Conservation (phyloP, 305 asterid species). For the Lippia alba region DNA sequence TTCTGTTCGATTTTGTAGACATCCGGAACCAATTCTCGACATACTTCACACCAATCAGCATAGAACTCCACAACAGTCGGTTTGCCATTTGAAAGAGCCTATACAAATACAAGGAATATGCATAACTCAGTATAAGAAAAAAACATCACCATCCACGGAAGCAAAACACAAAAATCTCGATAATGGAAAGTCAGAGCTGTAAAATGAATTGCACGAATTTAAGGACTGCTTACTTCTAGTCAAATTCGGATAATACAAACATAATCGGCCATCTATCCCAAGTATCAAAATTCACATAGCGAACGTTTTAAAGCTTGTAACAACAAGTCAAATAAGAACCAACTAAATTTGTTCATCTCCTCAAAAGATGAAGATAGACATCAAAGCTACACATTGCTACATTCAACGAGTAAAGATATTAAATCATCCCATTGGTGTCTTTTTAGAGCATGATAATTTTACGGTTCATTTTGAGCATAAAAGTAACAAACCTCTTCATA, state of each 20-base stretch:
- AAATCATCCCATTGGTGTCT: not conserved
- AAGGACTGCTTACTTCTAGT: not conserved
- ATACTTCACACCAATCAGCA: slow-evolving; percentile 99
- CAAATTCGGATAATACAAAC: not conserved
- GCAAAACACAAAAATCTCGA: not conserved
- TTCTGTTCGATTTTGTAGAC: slow-evolving; percentile 84
- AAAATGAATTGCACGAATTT: not conserved
- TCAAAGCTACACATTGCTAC: slow-evolving; percentile 4
- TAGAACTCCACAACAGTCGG: slow-evolving; percentile 98
- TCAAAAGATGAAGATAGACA: not conserved
- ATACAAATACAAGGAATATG: slow-evolving; percentile 5
- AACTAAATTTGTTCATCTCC: slow-evolving; percentile 2
- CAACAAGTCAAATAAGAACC: slow-evolving; percentile 3
- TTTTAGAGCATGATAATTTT: not conserved
- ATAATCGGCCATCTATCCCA: not conserved
- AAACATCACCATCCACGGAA: not conserved
- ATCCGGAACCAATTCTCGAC: slow-evolving; percentile 87
- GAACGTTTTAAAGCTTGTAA: slow-evolving; percentile 6
- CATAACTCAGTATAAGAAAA: not conserved
- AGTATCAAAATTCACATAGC: not conserved
- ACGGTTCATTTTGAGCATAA: not conserved
- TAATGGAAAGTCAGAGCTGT: not conserved
- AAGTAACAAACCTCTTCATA: slow-evolving; percentile 76
- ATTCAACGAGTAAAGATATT: not conserved
- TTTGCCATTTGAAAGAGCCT: slow-evolving; percentile 96